These are phyloP conservation scores for Collybiopsis confluens DNA, from an alignment of 768 basidiomycete genomes.

Conservation along the genomic window DNA sequence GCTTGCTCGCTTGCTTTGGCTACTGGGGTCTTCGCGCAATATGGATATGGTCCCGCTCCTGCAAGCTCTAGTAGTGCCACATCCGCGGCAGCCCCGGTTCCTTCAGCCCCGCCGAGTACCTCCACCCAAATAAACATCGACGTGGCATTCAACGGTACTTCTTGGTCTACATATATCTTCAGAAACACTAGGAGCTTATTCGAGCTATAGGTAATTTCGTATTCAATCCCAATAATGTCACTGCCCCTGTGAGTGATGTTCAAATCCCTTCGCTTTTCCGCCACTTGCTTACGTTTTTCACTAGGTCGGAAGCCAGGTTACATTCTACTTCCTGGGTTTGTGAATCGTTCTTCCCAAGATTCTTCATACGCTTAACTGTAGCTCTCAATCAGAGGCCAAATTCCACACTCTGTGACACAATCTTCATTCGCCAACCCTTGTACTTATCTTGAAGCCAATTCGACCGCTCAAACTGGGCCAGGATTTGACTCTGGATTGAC, in stretches of 20 bases:
- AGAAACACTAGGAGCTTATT: too few relatives aligned
- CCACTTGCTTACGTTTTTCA: not conserved
- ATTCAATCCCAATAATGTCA: constrained; percentile 43
- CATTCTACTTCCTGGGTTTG: constrained; percentile 49
- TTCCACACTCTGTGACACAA: constrained; percentile 52
- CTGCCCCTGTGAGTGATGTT: constrained; percentile 34
- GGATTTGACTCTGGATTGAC: constrained; percentile 57
- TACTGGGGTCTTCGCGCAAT: constrained; percentile 1
- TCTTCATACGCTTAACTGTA: not conserved
- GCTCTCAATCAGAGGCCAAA: constrained; percentile 27
- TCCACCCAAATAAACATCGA: constrained; percentile 37
- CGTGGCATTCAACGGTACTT: constrained; percentile 30
- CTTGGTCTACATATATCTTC: too few relatives aligned
- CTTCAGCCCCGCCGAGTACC: constrained; percentile 35
- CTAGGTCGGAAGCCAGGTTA: constrained; percentile 31
- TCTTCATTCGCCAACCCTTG: constrained; percentile 53
- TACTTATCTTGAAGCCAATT: constrained; percentile 37
- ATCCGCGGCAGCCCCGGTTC: constrained; percentile 22
- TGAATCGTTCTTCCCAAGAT: not conserved
- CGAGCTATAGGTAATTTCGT: constrained; percentile 22
- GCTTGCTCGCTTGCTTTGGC: not conserved
- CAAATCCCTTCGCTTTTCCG: too few relatives aligned
- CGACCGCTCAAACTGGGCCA: constrained; percentile 23
- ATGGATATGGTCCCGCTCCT: not conserved
- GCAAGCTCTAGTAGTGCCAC: not conserved